A percentile compares a stretch with the other conserved stretches of the same genome.
Conservation (phyloP, 371 early-diverging fungal genomes). For the Quaeritorhiza haematococci region DNA sequence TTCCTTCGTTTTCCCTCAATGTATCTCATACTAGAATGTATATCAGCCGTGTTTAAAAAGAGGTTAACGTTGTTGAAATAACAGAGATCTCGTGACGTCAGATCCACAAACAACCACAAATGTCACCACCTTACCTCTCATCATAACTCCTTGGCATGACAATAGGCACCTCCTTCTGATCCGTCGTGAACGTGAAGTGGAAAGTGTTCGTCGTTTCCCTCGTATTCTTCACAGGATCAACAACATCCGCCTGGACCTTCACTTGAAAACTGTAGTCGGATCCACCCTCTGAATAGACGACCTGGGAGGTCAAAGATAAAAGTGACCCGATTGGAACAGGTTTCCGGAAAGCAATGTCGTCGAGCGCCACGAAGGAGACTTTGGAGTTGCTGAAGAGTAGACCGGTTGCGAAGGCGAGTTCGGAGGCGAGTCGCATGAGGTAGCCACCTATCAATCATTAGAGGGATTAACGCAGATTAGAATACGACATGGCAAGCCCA, state of each 20-base stretch:
- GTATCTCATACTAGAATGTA: conserved; percentile 19
- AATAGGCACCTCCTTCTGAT: no score
- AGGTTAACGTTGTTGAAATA: background rate
- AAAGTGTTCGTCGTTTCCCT: conserved; percentile 75
- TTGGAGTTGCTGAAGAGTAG: conserved; percentile 53
- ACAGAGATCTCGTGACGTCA: background rate
- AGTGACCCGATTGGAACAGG: conserved; percentile 90
- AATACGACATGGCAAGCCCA: background rate
- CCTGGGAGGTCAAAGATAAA: conserved; percentile 65
- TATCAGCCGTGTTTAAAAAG: background rate
- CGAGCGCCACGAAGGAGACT: conserved; percentile 62
- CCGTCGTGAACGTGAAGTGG: conserved; percentile 76
- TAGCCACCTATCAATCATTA: conserved; percentile 21
- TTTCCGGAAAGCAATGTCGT: conserved; percentile 77
- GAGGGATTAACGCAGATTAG: background rate
- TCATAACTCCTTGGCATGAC: conserved; percentile 36
- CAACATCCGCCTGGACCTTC: conserved; percentile 68
- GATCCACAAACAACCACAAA: background rate
- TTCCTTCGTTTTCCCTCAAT: conserved; percentile 19
- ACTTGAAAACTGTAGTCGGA: conserved; percentile 62
- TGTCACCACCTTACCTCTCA: conserved; percentile 13
- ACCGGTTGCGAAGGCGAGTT: conserved; percentile 72
- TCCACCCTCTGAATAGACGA: conserved; percentile 48
- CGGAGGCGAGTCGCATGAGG: conserved; percentile 42
- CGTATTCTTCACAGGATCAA: conserved; percentile 55